phyloP scores from a whole-genome alignment of 257 asterid species.

The Capsicum baccatum region DNA sequence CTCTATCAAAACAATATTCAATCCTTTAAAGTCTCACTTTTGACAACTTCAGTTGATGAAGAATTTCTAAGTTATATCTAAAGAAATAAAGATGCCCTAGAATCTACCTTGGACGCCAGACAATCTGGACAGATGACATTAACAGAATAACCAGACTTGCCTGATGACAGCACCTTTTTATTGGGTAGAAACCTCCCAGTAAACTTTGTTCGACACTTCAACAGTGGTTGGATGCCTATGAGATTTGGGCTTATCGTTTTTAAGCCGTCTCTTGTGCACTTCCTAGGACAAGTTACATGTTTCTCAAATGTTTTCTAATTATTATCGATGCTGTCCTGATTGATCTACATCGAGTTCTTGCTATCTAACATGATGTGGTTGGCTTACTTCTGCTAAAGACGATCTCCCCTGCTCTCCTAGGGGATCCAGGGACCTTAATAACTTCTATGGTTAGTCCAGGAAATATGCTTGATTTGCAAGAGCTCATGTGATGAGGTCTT shows the following conservation, averaged over 20 bases:
- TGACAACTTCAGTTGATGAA: slow-evolving; percentile 9
- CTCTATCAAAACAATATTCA: not conserved
- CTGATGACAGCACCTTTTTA: not conserved
- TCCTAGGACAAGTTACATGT: not conserved
- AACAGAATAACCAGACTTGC: too few relatives aligned
- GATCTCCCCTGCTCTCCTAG: not conserved
- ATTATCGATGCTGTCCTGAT: not conserved
- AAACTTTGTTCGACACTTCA: not conserved
- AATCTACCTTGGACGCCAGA: not conserved
- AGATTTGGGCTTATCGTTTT: not conserved
- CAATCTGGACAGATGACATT: not conserved
- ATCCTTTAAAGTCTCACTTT: not conserved
- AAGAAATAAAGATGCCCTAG: not conserved
- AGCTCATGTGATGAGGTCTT: not conserved
- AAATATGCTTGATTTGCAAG: not conserved
- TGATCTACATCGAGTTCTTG: not conserved
- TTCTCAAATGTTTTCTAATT: not conserved
- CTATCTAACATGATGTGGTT: not conserved
- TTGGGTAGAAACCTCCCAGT: not conserved
- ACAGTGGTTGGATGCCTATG: not conserved
- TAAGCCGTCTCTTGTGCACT: not conserved
- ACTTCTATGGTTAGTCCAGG: not conserved
- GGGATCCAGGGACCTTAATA: not conserved
- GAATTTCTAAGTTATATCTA: not conserved
- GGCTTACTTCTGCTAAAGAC: not conserved